Evolutionary conservation across 495 filamentous ascomycete species (phyloP).

Genomic region (Viridothelium virens): DNA sequence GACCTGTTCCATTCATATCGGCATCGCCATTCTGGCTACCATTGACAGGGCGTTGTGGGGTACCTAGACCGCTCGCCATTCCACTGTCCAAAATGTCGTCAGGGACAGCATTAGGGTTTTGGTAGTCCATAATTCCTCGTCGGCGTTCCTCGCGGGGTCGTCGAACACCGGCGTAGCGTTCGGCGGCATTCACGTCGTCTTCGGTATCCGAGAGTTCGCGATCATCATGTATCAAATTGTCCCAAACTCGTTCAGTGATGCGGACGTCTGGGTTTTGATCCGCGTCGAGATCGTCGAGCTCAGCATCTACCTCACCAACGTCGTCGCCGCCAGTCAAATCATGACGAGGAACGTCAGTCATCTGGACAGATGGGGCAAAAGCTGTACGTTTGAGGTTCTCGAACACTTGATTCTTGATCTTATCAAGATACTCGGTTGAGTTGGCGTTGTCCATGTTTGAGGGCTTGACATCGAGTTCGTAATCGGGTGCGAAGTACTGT

Average conservation of each 20-base stretch:
- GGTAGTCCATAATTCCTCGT: constrained; percentile 60
- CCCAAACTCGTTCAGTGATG: constrained; percentile 74
- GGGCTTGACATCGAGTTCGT: constrained; percentile 85
- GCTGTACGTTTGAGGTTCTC: constrained; percentile 87
- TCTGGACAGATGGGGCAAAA: constrained; percentile 86
- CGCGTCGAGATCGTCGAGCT: constrained; percentile 74
- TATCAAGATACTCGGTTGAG: constrained; percentile 85
- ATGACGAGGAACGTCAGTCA: constrained; percentile 84
- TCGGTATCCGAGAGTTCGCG: constrained; percentile 62
- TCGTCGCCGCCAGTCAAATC: constrained; percentile 70
- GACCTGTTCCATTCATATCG: constrained; percentile 40
- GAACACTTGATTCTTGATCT: constrained; percentile 85
- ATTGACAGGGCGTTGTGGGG: constrained; percentile 45
- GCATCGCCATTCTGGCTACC: constrained; percentile 42
- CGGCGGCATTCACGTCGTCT: constrained; percentile 15
- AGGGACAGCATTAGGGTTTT: constrained; percentile 50
- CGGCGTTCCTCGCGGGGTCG: constrained; percentile 1
- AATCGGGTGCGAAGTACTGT: constrained; percentile 95
- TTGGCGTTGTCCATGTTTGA: constrained; percentile 99
- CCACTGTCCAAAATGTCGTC: constrained; percentile 48
- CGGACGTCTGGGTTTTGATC: constrained; percentile 66
- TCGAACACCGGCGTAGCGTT: not conserved
- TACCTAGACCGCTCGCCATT: constrained; percentile 53
- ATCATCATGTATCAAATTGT: constrained; percentile 62
- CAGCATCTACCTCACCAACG: constrained; percentile 78